Evolutionary conservation across 805 yeast species (phyloP), one percentile per base, ranked within the genome.

Genomic region (Middelhovenomyces tepae): DNA sequence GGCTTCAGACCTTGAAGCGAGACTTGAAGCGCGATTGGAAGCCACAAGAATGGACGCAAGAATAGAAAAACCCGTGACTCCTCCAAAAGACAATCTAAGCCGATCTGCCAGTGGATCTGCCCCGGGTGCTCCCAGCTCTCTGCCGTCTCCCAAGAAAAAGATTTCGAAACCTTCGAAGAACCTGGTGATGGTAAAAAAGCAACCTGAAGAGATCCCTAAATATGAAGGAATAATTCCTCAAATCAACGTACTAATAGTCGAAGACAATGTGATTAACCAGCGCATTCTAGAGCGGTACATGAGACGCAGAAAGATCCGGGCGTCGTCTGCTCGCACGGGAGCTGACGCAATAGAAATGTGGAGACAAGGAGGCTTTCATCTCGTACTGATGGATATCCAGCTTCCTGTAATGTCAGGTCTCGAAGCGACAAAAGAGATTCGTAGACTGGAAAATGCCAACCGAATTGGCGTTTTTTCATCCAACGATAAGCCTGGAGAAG

Each of bases 361-460:
- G 97, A 69, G 84, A 44, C 75, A 72, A 39, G 98, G 98, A 8
- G 96, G 96, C 0, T 85, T 82, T 51, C 97, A 91, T 54, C 64
- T 91, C 42, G 93, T 93, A 24, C 69, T 91, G 27, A 91, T 91
- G 98, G 99, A 91, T 64, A 82, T 91, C 48, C 97, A 91, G 59
- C 65, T 91, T 35, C 99, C 99, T 0, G 94, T 86, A 2, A 76
- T 89, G 67, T 83, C 95, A 1, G 99, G 99, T 21, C 73, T 91
- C 22, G 95, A 89, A 41, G 97, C 94, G 3, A 82, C 97, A 2
- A 79, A 81, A 50, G 95, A 85, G 48, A 91, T 91, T 25, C 66
- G 99, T 35, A 66, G 87, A 30, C 61, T 86, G 28, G 99, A 91
- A 52, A 73, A 74, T 44, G 58, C 78, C 22, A 85, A 86, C 51